A percentile compares a stretch with the other conserved stretches of the same genome.
Evolutionary conservation across 768 basidiomycete genomes (phyloP).

Genomic region (Leccinum broughii): DNA sequence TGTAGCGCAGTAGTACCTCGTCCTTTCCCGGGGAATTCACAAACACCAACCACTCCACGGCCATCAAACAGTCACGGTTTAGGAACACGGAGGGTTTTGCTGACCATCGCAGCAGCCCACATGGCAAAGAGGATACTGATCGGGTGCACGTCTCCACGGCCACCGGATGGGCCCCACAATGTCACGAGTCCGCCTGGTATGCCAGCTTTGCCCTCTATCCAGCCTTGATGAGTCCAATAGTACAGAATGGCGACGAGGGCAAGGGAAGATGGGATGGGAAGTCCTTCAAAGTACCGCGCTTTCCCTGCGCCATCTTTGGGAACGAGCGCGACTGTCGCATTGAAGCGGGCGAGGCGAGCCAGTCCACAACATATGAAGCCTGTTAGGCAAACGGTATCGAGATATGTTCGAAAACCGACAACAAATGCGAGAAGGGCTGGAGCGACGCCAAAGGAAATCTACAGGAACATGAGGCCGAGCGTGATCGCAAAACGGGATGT

Average conservation of each 20-base stretch:
- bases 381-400: conserved; percentile 85
- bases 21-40: conserved; percentile 1
- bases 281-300: conserved; percentile 93
- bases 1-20: conserved; percentile 6
- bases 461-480: conserved; percentile 8
- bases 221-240: conserved; percentile 81
- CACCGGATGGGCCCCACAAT: conserved; percentile 69
- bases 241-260: conserved; percentile 75
- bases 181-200: conserved; percentile 74
- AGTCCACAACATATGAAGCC: conserved; percentile 95
- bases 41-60: background rate
- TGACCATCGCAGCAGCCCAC: conserved; percentile 98
- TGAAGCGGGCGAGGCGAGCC: conserved; percentile 96
- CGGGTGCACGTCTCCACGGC: conserved; percentile 82
- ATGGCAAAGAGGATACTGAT: conserved; percentile 73
- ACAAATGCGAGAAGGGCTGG: conserved; percentile 92
- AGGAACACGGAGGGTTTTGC: conserved; percentile 90
- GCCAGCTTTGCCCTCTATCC: conserved; percentile 77
- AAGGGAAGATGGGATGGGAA: conserved; percentile 93
- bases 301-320: conserved; percentile 89
- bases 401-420: conserved; percentile 86
- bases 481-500: conserved; percentile 2
- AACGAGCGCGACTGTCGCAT: conserved; percentile 93
- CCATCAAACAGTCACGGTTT: conserved; percentile 51
- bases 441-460: conserved; percentile 98